Base-by-base conservation (phyloP, 495 filamentous ascomycete species). In the Trichoderma parareesei region DNA sequence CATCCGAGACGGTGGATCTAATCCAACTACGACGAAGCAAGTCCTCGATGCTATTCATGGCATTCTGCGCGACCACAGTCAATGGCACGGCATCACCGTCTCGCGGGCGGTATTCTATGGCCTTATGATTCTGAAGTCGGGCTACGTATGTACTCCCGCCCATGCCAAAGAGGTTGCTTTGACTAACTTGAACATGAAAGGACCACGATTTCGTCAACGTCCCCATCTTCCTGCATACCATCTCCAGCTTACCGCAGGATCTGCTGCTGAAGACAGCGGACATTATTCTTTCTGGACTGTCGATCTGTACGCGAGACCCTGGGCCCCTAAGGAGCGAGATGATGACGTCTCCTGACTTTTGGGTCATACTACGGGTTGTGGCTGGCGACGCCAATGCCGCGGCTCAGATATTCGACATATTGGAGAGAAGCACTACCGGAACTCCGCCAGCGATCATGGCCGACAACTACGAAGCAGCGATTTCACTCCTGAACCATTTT, bases 281-380 rank as follows among this genome's bases (percentile, higher is more conserved):
- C 35, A 82, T 90, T 0, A 83, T 92, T 1, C 77, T 96, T 38
- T 88, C 89, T 70, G 93, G 94, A 3, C 77, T 99, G 14, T 82
- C 85, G 38, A 79, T 88, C 20, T 98, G 94, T 70, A 86, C 93
- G 65, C 85, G 87, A 60, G 84, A 89, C 64, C 84, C 90, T 0
- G 85, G 85, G 37, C 85, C 87, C 35, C 81, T 99, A 27, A 85
- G 90, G 64, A 96, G 88, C 67, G 93, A 97, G 75, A 90, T 98
- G 66, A 92, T 93, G 70, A 92, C 90, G 20, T 97, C 93, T 37
- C 94, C 94, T 1, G 95, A 99, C 69, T 97, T 99, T 75, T 99
- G 94, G 94, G 88, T 90, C 16, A 92, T 97, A 48, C 78, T 99
- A 43, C 85, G 90, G 66, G 85, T 85, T 10, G 79, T 99, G 42